Conservation (phyloP, 192 early-diverging fungal species). For the Backusella psychrophila region DNA sequence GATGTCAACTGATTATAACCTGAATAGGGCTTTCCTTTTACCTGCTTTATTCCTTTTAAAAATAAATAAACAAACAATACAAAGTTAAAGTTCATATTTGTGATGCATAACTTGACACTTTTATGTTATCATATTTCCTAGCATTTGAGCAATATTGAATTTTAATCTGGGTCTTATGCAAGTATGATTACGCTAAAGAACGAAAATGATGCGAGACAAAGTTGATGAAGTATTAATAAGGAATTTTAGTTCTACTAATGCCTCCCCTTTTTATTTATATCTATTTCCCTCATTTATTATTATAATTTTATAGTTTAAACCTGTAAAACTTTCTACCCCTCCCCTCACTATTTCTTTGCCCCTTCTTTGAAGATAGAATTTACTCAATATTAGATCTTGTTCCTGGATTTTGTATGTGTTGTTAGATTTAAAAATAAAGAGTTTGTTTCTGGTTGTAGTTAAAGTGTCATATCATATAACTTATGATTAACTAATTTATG, state of each 20-base stretch:
- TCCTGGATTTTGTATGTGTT: not conserved
- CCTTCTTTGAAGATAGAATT: not conserved
- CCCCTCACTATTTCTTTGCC: not conserved
- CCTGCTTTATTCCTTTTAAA: not conserved
- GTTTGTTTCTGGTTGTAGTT: not conserved
- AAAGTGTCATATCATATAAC: not conserved
- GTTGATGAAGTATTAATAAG: not conserved
- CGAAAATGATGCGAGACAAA: slow-evolving; percentile 3
- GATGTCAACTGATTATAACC: not conserved
- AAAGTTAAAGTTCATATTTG: not conserved
- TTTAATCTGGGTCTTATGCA: not conserved
- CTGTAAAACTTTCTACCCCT: not conserved
- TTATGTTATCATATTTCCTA: not conserved
- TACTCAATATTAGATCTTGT: not conserved
- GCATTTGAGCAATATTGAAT: not conserved
- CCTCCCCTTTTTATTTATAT: not conserved
- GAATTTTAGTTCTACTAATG: not conserved
- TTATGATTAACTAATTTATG: not conserved
- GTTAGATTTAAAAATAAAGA: not conserved
- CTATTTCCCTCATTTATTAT: not conserved
- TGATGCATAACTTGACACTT: slow-evolving; percentile 1
- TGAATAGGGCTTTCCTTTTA: not conserved
- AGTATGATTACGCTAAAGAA: slow-evolving; percentile 2
- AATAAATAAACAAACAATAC: not conserved
- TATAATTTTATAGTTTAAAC: not conserved